Percentiles rank a stretch among this genome's conserved stretches.
These are phyloP conservation scores for Boletus huronensis DNA, from an alignment of 768 basidiomycete genomes.

Conservation along the genomic window DNA sequence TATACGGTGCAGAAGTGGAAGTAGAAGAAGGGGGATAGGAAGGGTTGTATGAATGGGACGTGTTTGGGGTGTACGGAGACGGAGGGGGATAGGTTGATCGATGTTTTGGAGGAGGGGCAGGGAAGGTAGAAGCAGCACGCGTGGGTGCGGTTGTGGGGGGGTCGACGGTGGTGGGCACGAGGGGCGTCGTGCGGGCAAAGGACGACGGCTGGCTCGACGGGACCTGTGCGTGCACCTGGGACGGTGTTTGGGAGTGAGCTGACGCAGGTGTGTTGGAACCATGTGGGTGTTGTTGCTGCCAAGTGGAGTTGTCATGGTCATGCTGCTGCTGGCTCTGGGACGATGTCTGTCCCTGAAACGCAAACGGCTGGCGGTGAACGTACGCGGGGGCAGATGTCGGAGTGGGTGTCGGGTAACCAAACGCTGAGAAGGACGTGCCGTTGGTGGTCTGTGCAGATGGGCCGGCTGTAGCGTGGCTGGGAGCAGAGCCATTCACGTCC, in stretches of 20 bases:
- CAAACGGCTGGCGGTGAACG: conserved; percentile 19
- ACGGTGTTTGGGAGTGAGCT: conserved; percentile 16
- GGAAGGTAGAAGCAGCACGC: conserved; percentile 12
- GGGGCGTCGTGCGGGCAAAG: conserved; percentile 26
- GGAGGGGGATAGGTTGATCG: conserved; percentile 18
- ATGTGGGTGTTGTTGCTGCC: conserved; percentile 27
- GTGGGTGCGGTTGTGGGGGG: conserved; percentile 4
- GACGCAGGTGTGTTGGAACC: conserved; percentile 5
- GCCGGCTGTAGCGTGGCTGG: background rate
- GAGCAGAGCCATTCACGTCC: conserved; percentile 9
- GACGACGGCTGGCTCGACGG: conserved; percentile 12
- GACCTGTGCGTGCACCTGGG: conserved; percentile 18
- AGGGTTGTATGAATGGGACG: conserved; percentile 11
- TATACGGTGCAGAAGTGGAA: conserved; percentile 17
- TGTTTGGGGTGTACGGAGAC: conserved; percentile 22
- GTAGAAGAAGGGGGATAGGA: conserved; percentile 18
- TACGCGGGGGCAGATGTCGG: conserved; percentile 21
- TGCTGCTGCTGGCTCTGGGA: conserved; percentile 21
- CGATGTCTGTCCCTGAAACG: conserved; percentile 17
- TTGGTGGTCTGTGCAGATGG: conserved; percentile 9
- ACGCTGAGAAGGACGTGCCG: conserved; percentile 16
- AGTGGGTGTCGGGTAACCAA: conserved; percentile 23
- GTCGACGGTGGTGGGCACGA: conserved; percentile 31
- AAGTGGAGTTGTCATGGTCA: conserved; percentile 17
- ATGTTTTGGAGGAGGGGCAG: conserved; percentile 18